phyloP scores from a whole-genome alignment of 106 monocot species.

The Dactylorhiza incarnata region DNA sequence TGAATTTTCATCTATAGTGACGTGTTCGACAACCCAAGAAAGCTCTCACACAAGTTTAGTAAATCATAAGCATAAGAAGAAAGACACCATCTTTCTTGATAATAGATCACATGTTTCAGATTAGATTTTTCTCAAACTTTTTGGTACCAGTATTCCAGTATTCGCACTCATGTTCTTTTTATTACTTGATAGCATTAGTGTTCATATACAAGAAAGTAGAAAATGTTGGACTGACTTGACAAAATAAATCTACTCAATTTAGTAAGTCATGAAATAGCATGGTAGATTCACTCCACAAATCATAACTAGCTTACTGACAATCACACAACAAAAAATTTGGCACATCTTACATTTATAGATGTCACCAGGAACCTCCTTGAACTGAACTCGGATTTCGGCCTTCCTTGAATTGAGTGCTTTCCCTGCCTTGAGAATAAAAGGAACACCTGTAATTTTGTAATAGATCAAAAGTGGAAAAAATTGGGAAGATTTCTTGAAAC shows the following conservation, averaged over 20 bases:
- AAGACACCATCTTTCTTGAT: neutral
- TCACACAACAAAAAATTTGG: conserved; percentile 14
- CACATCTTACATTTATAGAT: conserved; percentile 70
- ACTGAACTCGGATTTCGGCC: conserved; percentile 94
- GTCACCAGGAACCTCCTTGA: conserved; percentile 98
- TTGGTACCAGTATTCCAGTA: neutral
- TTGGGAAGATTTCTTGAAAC: neutral
- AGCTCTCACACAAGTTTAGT: neutral
- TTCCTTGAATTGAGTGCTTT: conserved; percentile 95
- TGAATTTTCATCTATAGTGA: neutral
- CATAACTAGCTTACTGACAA: neutral
- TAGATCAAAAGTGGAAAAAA: neutral
- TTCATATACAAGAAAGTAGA: neutral
- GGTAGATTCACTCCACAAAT: neutral
- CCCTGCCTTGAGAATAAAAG: conserved; percentile 96
- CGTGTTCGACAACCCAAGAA: neutral
- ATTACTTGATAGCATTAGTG: neutral
- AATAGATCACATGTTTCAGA: neutral
- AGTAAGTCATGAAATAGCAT: neutral
- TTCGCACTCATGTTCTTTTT: neutral
- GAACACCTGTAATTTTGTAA: conserved; percentile 59
- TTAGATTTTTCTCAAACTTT: neutral
- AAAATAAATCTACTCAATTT: neutral
- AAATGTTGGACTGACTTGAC: neutral
- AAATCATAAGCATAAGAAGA: neutral